Evolutionary conservation across 768 basidiomycete genomes (phyloP), one percentile per base, ranked within the genome.

Genomic region (Gymnopilus junonius): DNA sequence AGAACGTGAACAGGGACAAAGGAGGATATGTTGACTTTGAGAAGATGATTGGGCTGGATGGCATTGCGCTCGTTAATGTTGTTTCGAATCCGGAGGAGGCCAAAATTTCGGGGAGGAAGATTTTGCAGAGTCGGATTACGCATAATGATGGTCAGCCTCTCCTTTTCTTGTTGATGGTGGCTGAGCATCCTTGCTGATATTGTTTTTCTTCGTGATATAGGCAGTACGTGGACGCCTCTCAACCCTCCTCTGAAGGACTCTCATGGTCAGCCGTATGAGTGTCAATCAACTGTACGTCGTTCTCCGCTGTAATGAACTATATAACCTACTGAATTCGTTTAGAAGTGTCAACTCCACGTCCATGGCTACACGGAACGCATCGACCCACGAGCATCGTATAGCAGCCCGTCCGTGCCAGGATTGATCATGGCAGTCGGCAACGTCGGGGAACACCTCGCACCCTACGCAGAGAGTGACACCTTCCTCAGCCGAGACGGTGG

Each of bases 401-500:
- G 93, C 70, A 96, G 90, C 40, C 95, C 97, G 0, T 90, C 94
- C 4, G 87, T 95, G 15, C 90, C 94, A 10, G 97, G 97, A 12
- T 82, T 99, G 12, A 84, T 99, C 76, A 93, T 99, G 85, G 97
- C 92, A 1, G 95, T 98, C 46, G 97, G 97, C 8, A 99, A 94
- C 69, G 96, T 99, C 14, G 97, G 97, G 40, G 91, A 94, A 65
- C 72, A 78, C 1, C 85, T 99, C 1, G 88, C 86, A 0, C 79
- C 88, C 0, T 99, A 99, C 77, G 83, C 81, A 3, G 92, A 98
- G 31, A 89, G 90, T 63, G 97, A 99, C 74, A 97, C 95, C 2
- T 99, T 97, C 89, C 84, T 99, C 42, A 94, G 93, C 59, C 93
- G 97, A 4, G 94, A 99, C 69, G 97, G 88, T 2, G 97, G 97